Base-by-base conservation (phyloP, 805 yeast species). In the Saccharomyces jurei region DNA sequence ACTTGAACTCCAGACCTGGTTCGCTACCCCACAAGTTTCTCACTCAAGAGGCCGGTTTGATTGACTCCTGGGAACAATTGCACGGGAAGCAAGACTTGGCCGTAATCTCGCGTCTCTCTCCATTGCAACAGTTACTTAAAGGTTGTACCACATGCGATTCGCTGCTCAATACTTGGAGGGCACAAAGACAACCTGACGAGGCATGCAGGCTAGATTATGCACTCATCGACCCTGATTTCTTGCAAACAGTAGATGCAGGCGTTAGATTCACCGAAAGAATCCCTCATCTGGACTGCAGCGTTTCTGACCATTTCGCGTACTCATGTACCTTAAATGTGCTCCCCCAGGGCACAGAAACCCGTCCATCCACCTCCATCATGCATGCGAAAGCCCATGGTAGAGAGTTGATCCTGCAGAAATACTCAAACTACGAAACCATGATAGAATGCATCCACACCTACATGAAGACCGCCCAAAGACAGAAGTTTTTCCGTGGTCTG, bases 91-190 rank as follows among this genome's bases (percentile, higher is more conserved):
- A 74, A 46, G 75, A 71, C 58, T 52, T 72, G 17, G 71, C 71
- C 14, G 67, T 70, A 10, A 73, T 85, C 29, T 77, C 77, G 26
- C 60, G 63, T 6, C 60, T 85, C 68, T 66, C 73, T 1, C 84
- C 89, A 0, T 60, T 72, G 31, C 79, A 80, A 22, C 98, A 94
- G 67, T 77, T 94, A 44, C 67, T 65, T 6, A 59, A 73, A 22
- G 97, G 89, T 5, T 97, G 96, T 1, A 82, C 87, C 5, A 94
- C 99, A 0, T 90, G 98, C 69, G 96, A 94, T 65, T 87, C 96
- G 1, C 76, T 75, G 14, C 73, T 91, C 54, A 92, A 94, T 65
- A 87, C 97, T 2, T 94, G 96, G 96, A 78, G 98, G 58, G 63
- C 67, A 2, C 48, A 58, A 2, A 68, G 84, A 30, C 61, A 71